A percentile compares a stretch with the other conserved stretches of the same genome.
phyloP scores from a whole-genome alignment of 1,284 basidiomycete genomes.

The Gomphus bonarii region DNA sequence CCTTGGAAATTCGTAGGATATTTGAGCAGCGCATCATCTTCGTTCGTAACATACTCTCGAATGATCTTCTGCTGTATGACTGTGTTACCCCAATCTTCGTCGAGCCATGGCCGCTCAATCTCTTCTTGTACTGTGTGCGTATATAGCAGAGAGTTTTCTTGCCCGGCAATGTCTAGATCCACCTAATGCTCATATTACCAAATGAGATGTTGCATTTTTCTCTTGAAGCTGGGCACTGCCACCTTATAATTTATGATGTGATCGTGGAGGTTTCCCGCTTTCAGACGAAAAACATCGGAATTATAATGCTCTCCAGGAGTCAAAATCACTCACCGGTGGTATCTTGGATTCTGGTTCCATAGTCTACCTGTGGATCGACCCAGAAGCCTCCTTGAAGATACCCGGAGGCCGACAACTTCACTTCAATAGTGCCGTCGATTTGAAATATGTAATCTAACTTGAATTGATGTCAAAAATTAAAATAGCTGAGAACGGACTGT shows the following conservation, averaged over 20 bases:
- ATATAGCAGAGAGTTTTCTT: conserved; percentile 45
- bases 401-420: conserved; percentile 53
- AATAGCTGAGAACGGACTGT: not conserved
- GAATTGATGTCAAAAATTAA: conserved; percentile 13
- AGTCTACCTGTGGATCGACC: conserved; percentile 36
- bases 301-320: not conserved
- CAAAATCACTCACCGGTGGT: conserved; percentile 34
- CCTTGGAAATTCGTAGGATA: conserved; percentile 46
- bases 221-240: not conserved
- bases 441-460: conserved; percentile 59
- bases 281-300: conserved; percentile 2
- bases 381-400: conserved; percentile 57
- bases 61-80: conserved; percentile 45
- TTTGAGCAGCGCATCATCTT: conserved; percentile 38
- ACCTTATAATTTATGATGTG: conserved; percentile 59
- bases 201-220: not conserved
- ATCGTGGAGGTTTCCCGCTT: conserved; percentile 61
- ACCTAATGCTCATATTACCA: conserved; percentile 21
- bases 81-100: conserved; percentile 42
- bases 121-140: conserved; percentile 40
- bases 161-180: conserved; percentile 52
- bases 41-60: conserved; percentile 38
- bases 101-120: conserved; percentile 42
- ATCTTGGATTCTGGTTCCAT: conserved; percentile 46
- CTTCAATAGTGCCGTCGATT: conserved; percentile 56